Evolutionary conservation across 2,329 filamentous ascomycete genomes (phyloP).

Genomic region (Ascochyta rabiei): DNA sequence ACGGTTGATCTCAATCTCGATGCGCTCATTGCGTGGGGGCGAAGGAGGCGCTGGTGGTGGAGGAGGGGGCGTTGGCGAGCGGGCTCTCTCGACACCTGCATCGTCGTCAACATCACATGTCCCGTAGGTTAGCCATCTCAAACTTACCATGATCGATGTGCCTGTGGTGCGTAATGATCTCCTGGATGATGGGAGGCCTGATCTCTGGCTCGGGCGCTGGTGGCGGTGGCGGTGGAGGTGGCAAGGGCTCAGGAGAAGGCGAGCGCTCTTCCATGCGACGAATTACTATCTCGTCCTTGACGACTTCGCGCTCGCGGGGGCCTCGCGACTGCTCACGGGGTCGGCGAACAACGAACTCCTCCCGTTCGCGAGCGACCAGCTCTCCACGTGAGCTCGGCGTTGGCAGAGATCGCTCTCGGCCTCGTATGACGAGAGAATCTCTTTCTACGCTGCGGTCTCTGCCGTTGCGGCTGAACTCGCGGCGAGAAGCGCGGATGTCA

Average conservation of each 20-base stretch:
- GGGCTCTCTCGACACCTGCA: conserved; percentile 54
- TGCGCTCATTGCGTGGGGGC: conserved; percentile 55
- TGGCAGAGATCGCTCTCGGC: conserved; percentile 46
- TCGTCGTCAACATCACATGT: background rate
- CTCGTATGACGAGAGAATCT: conserved; percentile 44
- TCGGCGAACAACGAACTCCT: conserved; percentile 51
- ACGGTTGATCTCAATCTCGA: conserved; percentile 63
- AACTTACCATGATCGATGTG: conserved; percentile 83
- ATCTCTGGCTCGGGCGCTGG: conserved; percentile 68
- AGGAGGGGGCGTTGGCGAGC: conserved; percentile 57
- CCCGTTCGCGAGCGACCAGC: conserved; percentile 48
- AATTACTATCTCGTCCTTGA: conserved; percentile 53
- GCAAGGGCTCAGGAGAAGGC: conserved; percentile 58
- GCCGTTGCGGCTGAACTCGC: conserved; percentile 44
- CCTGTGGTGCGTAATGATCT: conserved; percentile 86
- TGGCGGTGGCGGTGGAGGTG: conserved; percentile 52
- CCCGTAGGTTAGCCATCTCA: background rate
- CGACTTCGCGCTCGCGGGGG: conserved; percentile 42
- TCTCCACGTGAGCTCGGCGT: conserved; percentile 44
- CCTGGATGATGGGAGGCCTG: conserved; percentile 81
- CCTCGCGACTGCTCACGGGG: conserved; percentile 45
- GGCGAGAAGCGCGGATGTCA: conserved; percentile 45
- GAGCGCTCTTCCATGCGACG: conserved; percentile 52
- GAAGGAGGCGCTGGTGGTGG: conserved; percentile 55
- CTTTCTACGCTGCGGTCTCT: conserved; percentile 43